A percentile compares a stretch with the other conserved stretches of the same genome.
Evolutionary conservation across 176 grass and related monocot genomes (phyloP).

Genomic region (Musa acuminata): DNA sequence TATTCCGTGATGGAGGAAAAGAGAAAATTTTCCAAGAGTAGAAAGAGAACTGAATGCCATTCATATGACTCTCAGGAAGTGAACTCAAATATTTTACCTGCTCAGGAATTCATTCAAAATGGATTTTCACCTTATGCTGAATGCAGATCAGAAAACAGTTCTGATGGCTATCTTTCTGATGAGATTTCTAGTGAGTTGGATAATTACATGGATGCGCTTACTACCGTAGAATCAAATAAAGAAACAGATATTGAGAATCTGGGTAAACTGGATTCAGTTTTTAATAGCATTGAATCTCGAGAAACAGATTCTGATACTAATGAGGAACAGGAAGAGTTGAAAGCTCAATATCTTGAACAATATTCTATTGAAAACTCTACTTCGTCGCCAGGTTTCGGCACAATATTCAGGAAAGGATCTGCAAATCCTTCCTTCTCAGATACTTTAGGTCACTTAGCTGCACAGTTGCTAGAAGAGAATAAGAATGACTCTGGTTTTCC

Average conservation of each 20-base stretch:
- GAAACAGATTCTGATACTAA: constrained; percentile 27
- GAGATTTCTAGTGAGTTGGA: constrained; percentile 32
- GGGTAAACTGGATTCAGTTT: constrained; percentile 9
- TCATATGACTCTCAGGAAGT: constrained; percentile 22
- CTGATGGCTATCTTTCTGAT: constrained; percentile 62
- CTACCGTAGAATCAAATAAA: constrained; percentile 56
- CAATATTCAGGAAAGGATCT: constrained; percentile 7
- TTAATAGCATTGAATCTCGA: constrained; percentile 13
- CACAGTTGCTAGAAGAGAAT: constrained; percentile 17
- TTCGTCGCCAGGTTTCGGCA: constrained; percentile 7
- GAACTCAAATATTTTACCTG: constrained; percentile 34
- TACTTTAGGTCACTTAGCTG: constrained; percentile 12
- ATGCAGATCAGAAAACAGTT: constrained; percentile 38
- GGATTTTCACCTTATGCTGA: constrained; percentile 7
- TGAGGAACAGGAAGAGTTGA: not conserved
- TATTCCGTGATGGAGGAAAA: constrained; percentile 1
- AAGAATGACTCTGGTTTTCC: not conserved
- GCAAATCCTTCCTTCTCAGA: constrained; percentile 8
- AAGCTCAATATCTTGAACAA: not conserved
- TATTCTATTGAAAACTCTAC: constrained; percentile 6
- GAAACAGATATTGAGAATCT: constrained; percentile 49
- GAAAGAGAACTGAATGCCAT: not conserved
- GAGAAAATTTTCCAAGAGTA: constrained; percentile 9
- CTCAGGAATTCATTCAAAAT: constrained; percentile 17
- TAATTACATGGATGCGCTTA: constrained; percentile 54